Evolutionary conservation across 2,329 filamentous ascomycete genomes (phyloP).

Genomic region (Aureobasidium sp.): DNA sequence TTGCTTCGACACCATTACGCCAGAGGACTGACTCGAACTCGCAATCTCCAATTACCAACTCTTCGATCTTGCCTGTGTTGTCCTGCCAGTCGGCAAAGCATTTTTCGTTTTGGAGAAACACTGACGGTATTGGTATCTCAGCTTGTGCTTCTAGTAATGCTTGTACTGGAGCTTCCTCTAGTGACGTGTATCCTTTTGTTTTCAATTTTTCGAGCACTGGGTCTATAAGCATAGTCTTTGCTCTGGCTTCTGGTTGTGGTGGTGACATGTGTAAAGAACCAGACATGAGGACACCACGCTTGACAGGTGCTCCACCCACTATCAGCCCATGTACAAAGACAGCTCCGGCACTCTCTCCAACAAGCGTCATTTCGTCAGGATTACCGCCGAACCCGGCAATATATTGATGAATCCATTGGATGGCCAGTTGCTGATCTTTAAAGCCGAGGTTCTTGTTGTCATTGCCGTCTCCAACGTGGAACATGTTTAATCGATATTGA

Average conservation of each 20-base stretch:
- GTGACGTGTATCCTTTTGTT: constrained; percentile 22
- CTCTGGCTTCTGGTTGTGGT: constrained; percentile 32
- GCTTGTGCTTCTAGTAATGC: constrained; percentile 30
- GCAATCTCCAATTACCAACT: constrained; percentile 38
- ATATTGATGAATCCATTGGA: constrained; percentile 29
- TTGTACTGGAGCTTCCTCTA: constrained; percentile 27
- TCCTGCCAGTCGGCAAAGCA: constrained; percentile 33
- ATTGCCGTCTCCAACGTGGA: constrained; percentile 38
- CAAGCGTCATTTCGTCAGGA: constrained; percentile 34
- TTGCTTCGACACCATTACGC: constrained; percentile 36
- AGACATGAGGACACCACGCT: constrained; percentile 34
- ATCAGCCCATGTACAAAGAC: constrained; percentile 40
- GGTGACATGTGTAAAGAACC: constrained; percentile 39
- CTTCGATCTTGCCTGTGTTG: constrained; percentile 27
- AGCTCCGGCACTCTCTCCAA: constrained; percentile 42
- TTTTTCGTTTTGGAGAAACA: constrained; percentile 37
- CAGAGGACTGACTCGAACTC: constrained; percentile 40
- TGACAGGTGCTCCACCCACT: constrained; percentile 28
- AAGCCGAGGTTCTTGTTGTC: constrained; percentile 26
- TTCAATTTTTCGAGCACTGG: constrained; percentile 18
- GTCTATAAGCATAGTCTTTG: constrained; percentile 26
- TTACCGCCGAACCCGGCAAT: constrained; percentile 32
- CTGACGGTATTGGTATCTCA: constrained; percentile 34
- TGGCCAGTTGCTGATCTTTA: constrained; percentile 25
- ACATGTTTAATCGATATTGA: constrained; percentile 40